These are phyloP conservation scores for Lepiota venenata DNA, from an alignment of 768 basidiomycete genomes.

Conservation along the genomic window DNA sequence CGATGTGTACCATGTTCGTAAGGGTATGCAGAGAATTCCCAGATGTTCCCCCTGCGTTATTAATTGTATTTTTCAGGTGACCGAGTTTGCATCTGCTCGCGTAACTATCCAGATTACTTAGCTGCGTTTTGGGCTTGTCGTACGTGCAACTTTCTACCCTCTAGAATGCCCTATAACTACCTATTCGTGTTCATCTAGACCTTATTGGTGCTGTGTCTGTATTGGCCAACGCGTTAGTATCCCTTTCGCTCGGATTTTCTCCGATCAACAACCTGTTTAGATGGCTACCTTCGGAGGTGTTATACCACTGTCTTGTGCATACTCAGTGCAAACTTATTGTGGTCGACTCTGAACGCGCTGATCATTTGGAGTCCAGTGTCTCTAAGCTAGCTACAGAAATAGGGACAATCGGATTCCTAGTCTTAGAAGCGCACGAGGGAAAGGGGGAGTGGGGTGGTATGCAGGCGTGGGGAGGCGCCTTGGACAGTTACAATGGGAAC, in stretches of 20 bases:
- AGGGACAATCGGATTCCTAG: slow-evolving; percentile 35
- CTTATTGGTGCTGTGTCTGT: slow-evolving; percentile 48
- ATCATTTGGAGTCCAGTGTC: slow-evolving; percentile 27
- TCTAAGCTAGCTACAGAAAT: slow-evolving; percentile 24
- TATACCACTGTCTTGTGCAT: slow-evolving; percentile 42
- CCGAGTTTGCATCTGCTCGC: slow-evolving; percentile 42
- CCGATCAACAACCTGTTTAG: slow-evolving; percentile 15
- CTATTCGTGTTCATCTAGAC: slow-evolving; percentile 19
- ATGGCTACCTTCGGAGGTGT: slow-evolving; percentile 37
- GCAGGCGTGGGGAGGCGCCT: slow-evolving; percentile 31
- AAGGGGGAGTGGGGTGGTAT: slow-evolving; percentile 41
- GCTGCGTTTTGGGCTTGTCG: slow-evolving; percentile 49
- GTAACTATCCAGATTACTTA: slow-evolving; percentile 46
- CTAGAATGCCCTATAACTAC: neutral
- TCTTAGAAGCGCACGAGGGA: slow-evolving; percentile 37
- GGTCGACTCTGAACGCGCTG: slow-evolving; percentile 43
- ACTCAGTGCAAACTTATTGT: slow-evolving; percentile 42
- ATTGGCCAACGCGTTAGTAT: slow-evolving; percentile 41
- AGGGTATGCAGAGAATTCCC: slow-evolving; percentile 27
- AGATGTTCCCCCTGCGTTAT: neutral
- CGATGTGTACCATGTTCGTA: slow-evolving; percentile 43
- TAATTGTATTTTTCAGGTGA: slow-evolving; percentile 25
- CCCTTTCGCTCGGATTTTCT: neutral
- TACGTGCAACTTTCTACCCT: slow-evolving; percentile 15
- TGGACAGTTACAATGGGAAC: slow-evolving; percentile 30